Evolutionary conservation across 1,284 basidiomycete genomes (phyloP).

Genomic region (Moesziomyces sp.): DNA sequence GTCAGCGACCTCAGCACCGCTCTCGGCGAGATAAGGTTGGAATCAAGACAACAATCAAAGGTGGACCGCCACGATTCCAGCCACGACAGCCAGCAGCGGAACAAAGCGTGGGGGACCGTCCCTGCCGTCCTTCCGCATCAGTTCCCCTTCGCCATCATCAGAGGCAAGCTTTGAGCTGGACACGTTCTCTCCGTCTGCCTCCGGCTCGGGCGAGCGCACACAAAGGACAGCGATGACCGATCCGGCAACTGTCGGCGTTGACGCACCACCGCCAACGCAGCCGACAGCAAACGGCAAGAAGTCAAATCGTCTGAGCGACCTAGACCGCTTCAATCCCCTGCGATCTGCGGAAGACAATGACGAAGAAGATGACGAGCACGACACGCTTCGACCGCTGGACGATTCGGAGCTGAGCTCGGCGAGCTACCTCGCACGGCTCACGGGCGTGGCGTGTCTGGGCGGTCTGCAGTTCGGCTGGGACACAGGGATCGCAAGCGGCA

Average conservation of each 20-base stretch:
- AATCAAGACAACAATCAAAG: not conserved
- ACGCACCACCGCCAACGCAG: not conserved
- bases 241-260: constrained; percentile 13
- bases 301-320: constrained; percentile 5
- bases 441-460: constrained; percentile 46
- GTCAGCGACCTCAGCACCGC: too few relatives aligned
- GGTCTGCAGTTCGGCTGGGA: constrained; percentile 57
- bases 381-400: constrained; percentile 19
- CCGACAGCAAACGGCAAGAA: not conserved
- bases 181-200: constrained; percentile 15
- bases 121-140: constrained; percentile 39
- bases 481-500: constrained; percentile 53
- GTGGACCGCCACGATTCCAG: constrained; percentile 13
- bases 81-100: constrained; percentile 10
- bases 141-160: constrained; percentile 20
- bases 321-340: constrained; percentile 29
- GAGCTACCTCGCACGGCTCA: constrained; percentile 45
- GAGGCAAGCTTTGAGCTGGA: constrained; percentile 32
- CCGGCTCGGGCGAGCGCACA: not conserved
- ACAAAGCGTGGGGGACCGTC: constrained; percentile 19
- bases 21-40: too few relatives aligned
- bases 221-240: constrained; percentile 17
- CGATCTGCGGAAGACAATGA: constrained; percentile 9
- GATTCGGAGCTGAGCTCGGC: constrained; percentile 29
- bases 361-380: constrained; percentile 10